phyloP scores from a whole-genome alignment of 257 asterid species.

The Coffea canephora region DNA sequence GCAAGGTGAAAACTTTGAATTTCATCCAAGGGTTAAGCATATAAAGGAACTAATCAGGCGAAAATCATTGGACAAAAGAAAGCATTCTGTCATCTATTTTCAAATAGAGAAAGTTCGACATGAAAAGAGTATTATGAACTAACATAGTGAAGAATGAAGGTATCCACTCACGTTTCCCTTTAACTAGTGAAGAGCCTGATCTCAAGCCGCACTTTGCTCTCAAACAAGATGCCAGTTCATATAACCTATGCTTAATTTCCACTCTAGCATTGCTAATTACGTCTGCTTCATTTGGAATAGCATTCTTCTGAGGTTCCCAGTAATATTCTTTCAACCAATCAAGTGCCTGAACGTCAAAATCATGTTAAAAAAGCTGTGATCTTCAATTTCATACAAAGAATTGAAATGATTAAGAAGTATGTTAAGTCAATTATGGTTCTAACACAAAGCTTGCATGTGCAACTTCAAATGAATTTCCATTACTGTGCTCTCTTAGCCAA shows the following conservation, averaged over 20 bases:
- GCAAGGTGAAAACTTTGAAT: neutral
- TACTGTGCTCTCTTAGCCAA: neutral
- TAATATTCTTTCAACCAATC: conserved; percentile 82
- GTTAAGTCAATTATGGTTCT: neutral
- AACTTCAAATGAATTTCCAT: neutral
- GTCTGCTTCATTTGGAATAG: conserved; percentile 46
- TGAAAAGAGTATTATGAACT: neutral
- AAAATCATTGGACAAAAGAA: neutral
- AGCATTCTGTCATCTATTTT: neutral
- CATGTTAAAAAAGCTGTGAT: conserved; percentile 16
- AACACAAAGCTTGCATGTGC: neutral
- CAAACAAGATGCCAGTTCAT: conserved; percentile 53
- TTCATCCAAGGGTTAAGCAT: neutral
- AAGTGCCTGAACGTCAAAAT: conserved; percentile 58
- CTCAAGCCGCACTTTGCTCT: conserved; percentile 39
- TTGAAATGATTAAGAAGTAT: neutral
- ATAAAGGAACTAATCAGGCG: neutral
- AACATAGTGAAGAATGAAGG: neutral
- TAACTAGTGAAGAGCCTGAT: conserved; percentile 36
- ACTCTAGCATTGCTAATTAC: conserved; percentile 39
- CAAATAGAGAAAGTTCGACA: neutral
- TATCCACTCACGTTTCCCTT: conserved; percentile 57
- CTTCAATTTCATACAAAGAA: neutral
- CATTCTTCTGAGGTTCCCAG: conserved; percentile 82
- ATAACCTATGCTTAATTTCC: conserved; percentile 58